Evolutionary conservation across 2,329 filamentous ascomycete genomes (phyloP).

Genomic region (Phialemonium atrogriseum): DNA sequence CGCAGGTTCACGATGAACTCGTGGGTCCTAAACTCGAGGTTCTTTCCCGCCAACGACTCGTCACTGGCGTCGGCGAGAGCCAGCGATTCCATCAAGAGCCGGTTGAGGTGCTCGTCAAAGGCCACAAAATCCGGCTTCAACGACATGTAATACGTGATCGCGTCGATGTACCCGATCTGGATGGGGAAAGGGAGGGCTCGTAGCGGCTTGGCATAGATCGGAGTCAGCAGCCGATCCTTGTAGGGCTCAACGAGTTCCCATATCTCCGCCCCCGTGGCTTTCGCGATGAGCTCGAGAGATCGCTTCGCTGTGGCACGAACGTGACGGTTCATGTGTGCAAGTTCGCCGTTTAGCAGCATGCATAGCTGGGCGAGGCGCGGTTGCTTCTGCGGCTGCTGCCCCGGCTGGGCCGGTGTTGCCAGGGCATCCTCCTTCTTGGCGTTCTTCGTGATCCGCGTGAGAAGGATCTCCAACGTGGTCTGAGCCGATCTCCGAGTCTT

Average conservation of each 20-base stretch:
- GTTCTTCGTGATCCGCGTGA: conserved; percentile 70
- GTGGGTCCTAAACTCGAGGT: conserved; percentile 88
- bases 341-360: conserved; percentile 75
- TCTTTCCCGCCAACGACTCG: conserved; percentile 85
- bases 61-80: conserved; percentile 92
- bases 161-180: conserved; percentile 97
- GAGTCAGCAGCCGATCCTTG: conserved; percentile 79
- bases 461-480: conserved; percentile 70
- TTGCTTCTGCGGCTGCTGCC: conserved; percentile 36
- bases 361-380: conserved; percentile 69
- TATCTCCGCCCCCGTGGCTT: conserved; percentile 67
- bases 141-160: conserved; percentile 88
- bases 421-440: conserved; percentile 70
- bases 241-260: conserved; percentile 85
- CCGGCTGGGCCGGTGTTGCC: conserved; percentile 25
- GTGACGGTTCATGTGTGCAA: conserved; percentile 93
- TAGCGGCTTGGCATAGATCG: conserved; percentile 92
- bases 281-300: conserved; percentile 72
- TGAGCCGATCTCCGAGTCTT: conserved; percentile 79
- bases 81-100: conserved; percentile 85
- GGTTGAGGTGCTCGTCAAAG: conserved; percentile 86
- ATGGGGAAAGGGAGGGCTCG: conserved; percentile 87
- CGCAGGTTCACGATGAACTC: conserved; percentile 86
- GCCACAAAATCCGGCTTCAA: conserved; percentile 82
- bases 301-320: conserved; percentile 81